Evolutionary conservation across 1,139 yeast species (phyloP).

Genomic region (Petasospora rhodanensis): DNA sequence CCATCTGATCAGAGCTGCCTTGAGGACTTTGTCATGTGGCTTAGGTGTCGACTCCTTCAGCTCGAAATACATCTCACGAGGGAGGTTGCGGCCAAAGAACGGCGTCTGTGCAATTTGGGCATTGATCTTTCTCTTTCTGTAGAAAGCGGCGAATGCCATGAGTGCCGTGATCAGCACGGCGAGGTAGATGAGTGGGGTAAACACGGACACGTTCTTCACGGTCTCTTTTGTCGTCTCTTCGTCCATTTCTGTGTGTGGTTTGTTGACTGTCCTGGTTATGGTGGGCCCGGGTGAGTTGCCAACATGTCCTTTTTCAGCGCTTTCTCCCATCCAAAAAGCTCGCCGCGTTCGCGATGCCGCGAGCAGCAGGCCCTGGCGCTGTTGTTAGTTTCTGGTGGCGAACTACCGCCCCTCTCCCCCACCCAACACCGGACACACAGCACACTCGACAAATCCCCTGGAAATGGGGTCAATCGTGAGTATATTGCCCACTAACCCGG

Average conservation of each 20-base stretch:
- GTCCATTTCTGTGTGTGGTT: constrained; percentile 5
- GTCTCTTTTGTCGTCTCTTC: constrained; percentile 6
- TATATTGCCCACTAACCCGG: too few relatives aligned
- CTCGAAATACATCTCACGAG: constrained; percentile 59
- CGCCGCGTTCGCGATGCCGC: too few relatives aligned
- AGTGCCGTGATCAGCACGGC: constrained; percentile 68
- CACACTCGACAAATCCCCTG: too few relatives aligned
- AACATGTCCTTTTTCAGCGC: too few relatives aligned
- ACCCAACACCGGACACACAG: too few relatives aligned
- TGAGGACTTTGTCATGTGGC: constrained; percentile 77
- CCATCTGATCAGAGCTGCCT: constrained; percentile 85
- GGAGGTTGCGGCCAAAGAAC: constrained; percentile 63
- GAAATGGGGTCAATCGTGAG: constrained; percentile 11
- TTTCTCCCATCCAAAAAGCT: too few relatives aligned
- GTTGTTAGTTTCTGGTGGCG: too few relatives aligned
- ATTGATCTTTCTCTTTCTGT: constrained; percentile 55
- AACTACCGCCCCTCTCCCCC: too few relatives aligned
- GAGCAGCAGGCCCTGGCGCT: too few relatives aligned
- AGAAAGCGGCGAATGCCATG: constrained; percentile 65
- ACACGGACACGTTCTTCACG: constrained; percentile 49
- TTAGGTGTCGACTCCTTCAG: constrained; percentile 50
- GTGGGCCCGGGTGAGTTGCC: too few relatives aligned
- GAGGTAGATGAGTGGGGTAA: constrained; percentile 80
- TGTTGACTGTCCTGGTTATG: background rate
- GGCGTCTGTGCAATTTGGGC: constrained; percentile 59